Evolutionary conservation across 1,284 basidiomycete genomes (phyloP), one percentile per base, ranked within the genome.

Genomic region (Dichomitus squalens): DNA sequence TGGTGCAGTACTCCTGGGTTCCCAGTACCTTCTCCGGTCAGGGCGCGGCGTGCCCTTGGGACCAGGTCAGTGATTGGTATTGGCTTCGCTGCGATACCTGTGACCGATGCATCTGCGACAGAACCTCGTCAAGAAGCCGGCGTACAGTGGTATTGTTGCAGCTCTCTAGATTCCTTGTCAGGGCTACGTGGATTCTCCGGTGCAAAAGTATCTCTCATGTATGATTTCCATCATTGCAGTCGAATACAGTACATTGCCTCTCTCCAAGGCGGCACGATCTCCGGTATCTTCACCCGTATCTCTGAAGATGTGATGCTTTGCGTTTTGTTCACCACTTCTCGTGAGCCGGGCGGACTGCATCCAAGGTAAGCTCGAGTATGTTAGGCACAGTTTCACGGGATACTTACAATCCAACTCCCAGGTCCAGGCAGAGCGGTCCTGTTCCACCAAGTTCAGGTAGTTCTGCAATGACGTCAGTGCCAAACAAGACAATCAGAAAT

Each of bases 361-460:
- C 18, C 7, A 4, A n/a, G 12, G 50, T 49, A 12, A 44, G 46
- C 33, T 11, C 16, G 16, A n/a, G n/a, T 25, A n/a, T n/a, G n/a
- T 38, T 36, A 7, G 14, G 2, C 4, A 16, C 2, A 23, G 1
- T 23, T 20, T 18, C 7, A 9, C 9, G 8, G 5, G 21, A 33
- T 9, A 69, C 72, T 61, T 62, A 71, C 72, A 57, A 58, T 82
- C 80, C 52, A 82, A 66, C 64, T 82, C 80, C 73, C 77, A 79
- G 2, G 80, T 80, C 77, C 78, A 81, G 0, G 77, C 75, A n/a
- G 75, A 77, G 3, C 74, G 64, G 33, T 76, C 73, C 60, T 82
- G 79, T 47, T 76, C 64, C 0, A 66, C 66, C 18, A 79, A 70
- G 55, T 75, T 74, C 21, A 76, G 57, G 54, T 79, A 78, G 20